Evolutionary conservation across 2,329 filamentous ascomycete genomes (phyloP), one percentile per base, ranked within the genome.

Genomic region (Neoscytalidium dimidiatum): DNA sequence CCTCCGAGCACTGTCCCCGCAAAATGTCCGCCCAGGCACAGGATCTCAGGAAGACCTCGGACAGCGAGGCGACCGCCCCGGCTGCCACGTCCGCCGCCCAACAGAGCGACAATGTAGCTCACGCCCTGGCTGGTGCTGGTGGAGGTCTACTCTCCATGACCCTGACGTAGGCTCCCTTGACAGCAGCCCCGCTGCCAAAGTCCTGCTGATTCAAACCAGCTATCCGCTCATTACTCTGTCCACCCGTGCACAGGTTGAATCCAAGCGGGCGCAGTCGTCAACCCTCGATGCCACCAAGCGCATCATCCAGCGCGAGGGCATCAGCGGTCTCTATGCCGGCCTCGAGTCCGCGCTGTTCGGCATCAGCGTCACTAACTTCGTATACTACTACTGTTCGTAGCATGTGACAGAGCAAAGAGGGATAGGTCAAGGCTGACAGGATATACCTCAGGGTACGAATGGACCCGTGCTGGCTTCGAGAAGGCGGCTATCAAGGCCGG

Each of bases 321-420:
- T 97, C 64, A 83, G 87, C 2, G 95, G 95, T 33, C 88, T 99
- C 38, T 99, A 98, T 77, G 89, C 95, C 6, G 95, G 95, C 46
- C 87, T 99, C 66, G 92, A 96, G 78, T 96, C 92, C 68, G 95
- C 95, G 60, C 85, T 99, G 51, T 97, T 99, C 79, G 95, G 95
- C 77, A 98, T 99, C 83, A 95, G 91, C 79, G 90, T 99, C 71
- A 99, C 95, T 72, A 99, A 99, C 84, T 99, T 99, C 77, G 94
- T 99, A 53, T 99, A 99, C 85, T 99, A 99, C 83, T 99, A 98
- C 85, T 99, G 92, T 64, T 29, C 49, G 62, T 64, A 41, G 43
- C 51, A 57, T 48, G 62, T 64, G 49, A 63, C 17, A 62, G 61
- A 43, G 17, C 9, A 17, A 17, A 5, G 35, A 13, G 14, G 17